These are phyloP conservation scores for Nothophytophthora sp. DNA, from an alignment of 352 stramenopile genomes.

Conservation along the genomic window DNA sequence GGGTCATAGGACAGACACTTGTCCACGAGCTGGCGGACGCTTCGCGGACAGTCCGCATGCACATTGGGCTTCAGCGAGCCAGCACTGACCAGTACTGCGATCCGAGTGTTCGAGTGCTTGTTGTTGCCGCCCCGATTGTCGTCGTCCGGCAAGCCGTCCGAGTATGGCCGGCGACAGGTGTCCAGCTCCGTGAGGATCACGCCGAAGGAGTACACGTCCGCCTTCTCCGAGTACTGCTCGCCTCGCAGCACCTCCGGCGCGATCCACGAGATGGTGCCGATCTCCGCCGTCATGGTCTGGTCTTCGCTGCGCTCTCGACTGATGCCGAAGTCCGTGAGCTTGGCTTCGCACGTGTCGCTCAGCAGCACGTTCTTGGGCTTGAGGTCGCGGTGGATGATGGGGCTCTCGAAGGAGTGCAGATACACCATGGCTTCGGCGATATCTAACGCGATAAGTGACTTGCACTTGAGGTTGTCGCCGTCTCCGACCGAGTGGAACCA, in stretches of 20 bases:
- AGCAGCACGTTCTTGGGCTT: conserved; percentile 61
- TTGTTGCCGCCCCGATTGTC: conserved; percentile 25
- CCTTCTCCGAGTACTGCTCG: conserved; percentile 64
- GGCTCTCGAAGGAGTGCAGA: conserved; percentile 42
- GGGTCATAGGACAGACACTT: conserved; percentile 58
- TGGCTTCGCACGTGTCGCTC: conserved; percentile 37
- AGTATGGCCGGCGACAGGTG: conserved; percentile 36
- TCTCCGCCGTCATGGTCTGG: conserved; percentile 51
- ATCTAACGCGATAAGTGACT: conserved; percentile 43
- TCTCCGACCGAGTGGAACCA: conserved; percentile 38
- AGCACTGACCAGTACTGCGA: conserved; percentile 57
- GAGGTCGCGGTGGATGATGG: conserved; percentile 59
- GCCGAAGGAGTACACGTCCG: conserved; percentile 78
- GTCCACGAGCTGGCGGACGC: conserved; percentile 43
- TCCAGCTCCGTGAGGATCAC: conserved; percentile 60
- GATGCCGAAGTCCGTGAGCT: conserved; percentile 65
- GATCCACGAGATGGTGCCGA: conserved; percentile 63
- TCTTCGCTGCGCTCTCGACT: conserved; percentile 34
- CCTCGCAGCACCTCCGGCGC: conserved; percentile 71
- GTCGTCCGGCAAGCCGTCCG: conserved; percentile 20
- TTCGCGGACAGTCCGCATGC: conserved; percentile 46
- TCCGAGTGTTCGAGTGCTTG: conserved; percentile 40
- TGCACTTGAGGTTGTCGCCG: conserved; percentile 24
- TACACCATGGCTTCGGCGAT: conserved; percentile 47
- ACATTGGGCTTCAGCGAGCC: conserved; percentile 49